These are phyloP conservation scores for Xylaria sp. DNA, from an alignment of 2,329 filamentous ascomycete genomes.

Conservation along the genomic window DNA sequence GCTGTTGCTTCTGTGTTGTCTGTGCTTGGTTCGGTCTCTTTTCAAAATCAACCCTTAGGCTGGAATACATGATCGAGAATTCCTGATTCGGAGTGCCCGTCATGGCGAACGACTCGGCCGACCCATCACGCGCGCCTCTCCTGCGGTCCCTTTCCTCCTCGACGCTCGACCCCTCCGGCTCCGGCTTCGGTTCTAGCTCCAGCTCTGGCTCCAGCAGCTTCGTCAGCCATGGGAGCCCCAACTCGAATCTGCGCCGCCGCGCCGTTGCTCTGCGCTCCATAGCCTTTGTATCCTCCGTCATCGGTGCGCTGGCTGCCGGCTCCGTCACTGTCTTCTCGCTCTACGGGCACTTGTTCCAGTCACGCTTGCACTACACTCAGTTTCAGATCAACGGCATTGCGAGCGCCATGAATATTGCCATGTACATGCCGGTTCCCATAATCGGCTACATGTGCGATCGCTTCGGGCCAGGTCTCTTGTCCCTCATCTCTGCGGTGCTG, in stretches of 20 bases:
- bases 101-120: slow-evolving; percentile 42
- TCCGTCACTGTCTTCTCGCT: slow-evolving; percentile 94
- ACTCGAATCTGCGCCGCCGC: slow-evolving; percentile 41
- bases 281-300: slow-evolving; percentile 65
- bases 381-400: slow-evolving; percentile 90
- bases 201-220: slow-evolving; percentile 44
- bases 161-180: slow-evolving; percentile 41
- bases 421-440: slow-evolving; percentile 91
- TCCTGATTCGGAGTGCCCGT: slow-evolving; percentile 24
- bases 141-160: slow-evolving; percentile 47
- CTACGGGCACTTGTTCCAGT: slow-evolving; percentile 91
- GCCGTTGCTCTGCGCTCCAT: slow-evolving; percentile 53
- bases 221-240: slow-evolving; percentile 44
- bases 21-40: not conserved
- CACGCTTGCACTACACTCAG: slow-evolving; percentile 86
- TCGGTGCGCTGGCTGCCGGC: slow-evolving; percentile 80
- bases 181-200: slow-evolving; percentile 34
- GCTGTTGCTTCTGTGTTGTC: not conserved
- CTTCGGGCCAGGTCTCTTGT: slow-evolving; percentile 80
- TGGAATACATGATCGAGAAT: slow-evolving; percentile 16
- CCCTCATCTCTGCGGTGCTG: slow-evolving; percentile 75
- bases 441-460: slow-evolving; percentile 94
- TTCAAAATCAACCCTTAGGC: slow-evolving; percentile 9
- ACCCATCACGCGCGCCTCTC: slow-evolving; percentile 43
- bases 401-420: slow-evolving; percentile 85